Conservation (phyloP, 139 green algal genomes). For the Nannochloris sp. region DNA sequence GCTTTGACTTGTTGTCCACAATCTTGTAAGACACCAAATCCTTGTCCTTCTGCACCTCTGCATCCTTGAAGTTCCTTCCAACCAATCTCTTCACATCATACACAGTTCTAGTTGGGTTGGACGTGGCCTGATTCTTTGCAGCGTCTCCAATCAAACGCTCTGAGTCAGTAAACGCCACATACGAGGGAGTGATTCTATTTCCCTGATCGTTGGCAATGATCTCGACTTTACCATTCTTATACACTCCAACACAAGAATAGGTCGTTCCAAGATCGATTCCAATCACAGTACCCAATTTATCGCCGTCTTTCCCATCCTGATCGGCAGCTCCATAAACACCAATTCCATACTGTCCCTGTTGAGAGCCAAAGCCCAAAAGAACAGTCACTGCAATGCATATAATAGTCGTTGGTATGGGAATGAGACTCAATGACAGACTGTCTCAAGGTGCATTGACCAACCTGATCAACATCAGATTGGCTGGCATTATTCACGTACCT, state of each 20-base stretch:
- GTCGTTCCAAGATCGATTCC: constrained; percentile 98
- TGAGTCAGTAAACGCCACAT: constrained; percentile 99
- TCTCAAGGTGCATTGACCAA: no score
- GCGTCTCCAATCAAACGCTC: constrained; percentile 97
- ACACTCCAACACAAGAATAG: constrained; percentile 97
- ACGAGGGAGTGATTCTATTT: constrained; percentile 98
- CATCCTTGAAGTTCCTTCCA: constrained; percentile 87
- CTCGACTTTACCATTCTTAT: constrained; percentile 96
- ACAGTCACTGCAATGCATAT: no score
- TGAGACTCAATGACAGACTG: no score
- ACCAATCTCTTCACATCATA: constrained; percentile 99
- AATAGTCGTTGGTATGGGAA: no score
- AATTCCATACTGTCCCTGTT: no score
- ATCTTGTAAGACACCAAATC: constrained; percentile 97
- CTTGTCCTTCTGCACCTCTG: constrained; percentile 90
- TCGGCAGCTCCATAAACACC: no score
- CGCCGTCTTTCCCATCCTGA: not conserved
- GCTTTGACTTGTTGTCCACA: constrained; percentile 86
- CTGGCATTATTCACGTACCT: no score
- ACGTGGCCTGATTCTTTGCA: constrained; percentile 95
- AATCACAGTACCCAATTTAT: constrained; percentile 60
- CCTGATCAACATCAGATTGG: no score
- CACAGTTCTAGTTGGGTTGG: constrained; percentile 87
- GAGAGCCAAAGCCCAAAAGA: no score
- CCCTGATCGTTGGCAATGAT: constrained; percentile 99